These are phyloP conservation scores for Colletotrichum spaethianum DNA, from an alignment of 2,329 filamentous ascomycete genomes.

Conservation along the genomic window DNA sequence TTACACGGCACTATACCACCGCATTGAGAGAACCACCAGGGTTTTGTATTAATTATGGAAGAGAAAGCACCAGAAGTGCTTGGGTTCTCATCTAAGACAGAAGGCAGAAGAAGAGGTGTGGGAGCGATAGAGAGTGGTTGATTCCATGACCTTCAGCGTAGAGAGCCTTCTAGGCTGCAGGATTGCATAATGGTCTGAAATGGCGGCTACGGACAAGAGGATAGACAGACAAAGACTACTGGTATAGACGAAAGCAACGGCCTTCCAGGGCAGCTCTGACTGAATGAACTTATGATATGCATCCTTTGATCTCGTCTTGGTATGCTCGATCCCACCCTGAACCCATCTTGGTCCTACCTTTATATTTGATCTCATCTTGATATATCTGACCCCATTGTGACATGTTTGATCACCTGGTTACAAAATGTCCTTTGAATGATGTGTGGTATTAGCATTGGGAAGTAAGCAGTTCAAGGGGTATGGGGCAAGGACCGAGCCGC, in stretches of 20 bases:
- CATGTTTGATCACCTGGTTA: not conserved
- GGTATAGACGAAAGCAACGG: slow-evolving; percentile 1
- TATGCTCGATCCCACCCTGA: not conserved
- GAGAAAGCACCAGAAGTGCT: not conserved
- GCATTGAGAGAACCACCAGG: not conserved
- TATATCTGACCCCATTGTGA: not conserved
- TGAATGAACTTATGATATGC: slow-evolving; percentile 9
- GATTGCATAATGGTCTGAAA: not conserved
- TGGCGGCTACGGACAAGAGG: not conserved
- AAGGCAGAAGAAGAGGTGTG: not conserved
- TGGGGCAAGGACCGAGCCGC: too few relatives aligned
- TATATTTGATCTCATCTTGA: not conserved
- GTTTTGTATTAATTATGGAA: not conserved
- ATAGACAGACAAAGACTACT: not conserved
- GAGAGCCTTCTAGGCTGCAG: not conserved
- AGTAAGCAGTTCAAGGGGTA: not conserved
- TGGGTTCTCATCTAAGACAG: not conserved
- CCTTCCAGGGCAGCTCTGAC: not conserved
- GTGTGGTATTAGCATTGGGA: not conserved
- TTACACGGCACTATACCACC: not conserved
- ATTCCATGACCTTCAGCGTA: not conserved
- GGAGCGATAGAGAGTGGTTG: not conserved
- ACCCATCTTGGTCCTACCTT: too few relatives aligned
- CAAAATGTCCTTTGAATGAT: too few relatives aligned
- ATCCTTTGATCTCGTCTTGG: not conserved